Evolutionary conservation across 2,329 filamentous ascomycete species (phyloP).

Genomic region (Alternaria ventricosa): DNA sequence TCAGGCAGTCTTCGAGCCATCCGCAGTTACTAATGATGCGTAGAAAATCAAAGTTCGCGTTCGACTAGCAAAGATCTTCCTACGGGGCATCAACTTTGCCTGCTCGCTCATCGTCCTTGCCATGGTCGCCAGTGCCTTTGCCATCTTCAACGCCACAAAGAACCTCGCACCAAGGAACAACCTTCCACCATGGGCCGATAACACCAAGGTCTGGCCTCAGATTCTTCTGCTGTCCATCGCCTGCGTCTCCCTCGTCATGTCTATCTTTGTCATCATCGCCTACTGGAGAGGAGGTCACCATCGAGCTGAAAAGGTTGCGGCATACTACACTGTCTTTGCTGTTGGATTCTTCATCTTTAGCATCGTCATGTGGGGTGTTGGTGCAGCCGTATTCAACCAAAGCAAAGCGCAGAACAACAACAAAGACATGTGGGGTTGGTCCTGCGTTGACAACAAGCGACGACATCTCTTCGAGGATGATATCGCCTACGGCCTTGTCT

Average conservation of each 20-base stretch:
- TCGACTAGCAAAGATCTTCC: constrained; percentile 89
- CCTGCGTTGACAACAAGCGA: constrained; percentile 89
- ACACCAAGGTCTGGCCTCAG: constrained; percentile 88
- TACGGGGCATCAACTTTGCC: constrained; percentile 96
- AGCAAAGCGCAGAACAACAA: constrained; percentile 74
- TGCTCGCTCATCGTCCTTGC: constrained; percentile 94
- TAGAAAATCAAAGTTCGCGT: constrained; percentile 94
- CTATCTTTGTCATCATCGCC: constrained; percentile 78
- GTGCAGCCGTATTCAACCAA: constrained; percentile 82
- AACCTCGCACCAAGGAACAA: constrained; percentile 75
- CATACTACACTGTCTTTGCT: constrained; percentile 95
- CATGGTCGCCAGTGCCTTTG: constrained; percentile 86
- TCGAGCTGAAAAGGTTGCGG: constrained; percentile 87
- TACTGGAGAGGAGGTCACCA: constrained; percentile 90
- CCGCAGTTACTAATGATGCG: constrained; percentile 46
- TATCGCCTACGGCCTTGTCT: constrained; percentile 88
- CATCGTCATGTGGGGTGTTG: constrained; percentile 89
- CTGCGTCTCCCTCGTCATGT: constrained; percentile 80
- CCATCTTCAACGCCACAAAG: constrained; percentile 91
- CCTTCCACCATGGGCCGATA: constrained; percentile 81
- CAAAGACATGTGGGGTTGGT: constrained; percentile 97
- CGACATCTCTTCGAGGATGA: constrained; percentile 77
- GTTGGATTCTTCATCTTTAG: constrained; percentile 93
- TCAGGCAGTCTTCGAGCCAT: neutral
- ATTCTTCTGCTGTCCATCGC: constrained; percentile 80